Percentiles rank a stretch among this genome's conserved stretches.
These are phyloP conservation scores for Nothomitra cinnamomea DNA, from an alignment of 2,329 filamentous ascomycete species.

Conservation along the genomic window DNA sequence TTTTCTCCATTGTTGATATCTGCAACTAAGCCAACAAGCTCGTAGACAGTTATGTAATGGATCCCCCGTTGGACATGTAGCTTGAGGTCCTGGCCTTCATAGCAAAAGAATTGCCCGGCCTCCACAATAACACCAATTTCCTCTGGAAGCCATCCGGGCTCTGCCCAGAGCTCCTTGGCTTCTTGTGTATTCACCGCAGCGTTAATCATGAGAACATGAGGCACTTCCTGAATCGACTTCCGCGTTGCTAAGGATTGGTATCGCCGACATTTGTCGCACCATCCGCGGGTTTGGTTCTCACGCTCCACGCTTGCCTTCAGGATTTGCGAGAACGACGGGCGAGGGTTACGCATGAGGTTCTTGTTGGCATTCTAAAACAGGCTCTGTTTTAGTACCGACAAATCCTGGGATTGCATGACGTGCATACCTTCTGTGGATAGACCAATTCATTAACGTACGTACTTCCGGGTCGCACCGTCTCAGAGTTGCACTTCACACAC, in stretches of 20 bases:
- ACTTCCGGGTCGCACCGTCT: slow-evolving; percentile 63
- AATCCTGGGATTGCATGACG: not conserved
- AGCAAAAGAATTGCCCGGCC: slow-evolving; percentile 84
- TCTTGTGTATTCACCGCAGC: slow-evolving; percentile 56
- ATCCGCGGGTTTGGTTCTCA: slow-evolving; percentile 76
- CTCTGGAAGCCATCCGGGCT: slow-evolving; percentile 78
- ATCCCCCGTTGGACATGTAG: slow-evolving; percentile 62
- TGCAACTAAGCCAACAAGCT: slow-evolving; percentile 73
- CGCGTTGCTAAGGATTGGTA: slow-evolving; percentile 79
- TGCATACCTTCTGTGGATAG: slow-evolving; percentile 44
- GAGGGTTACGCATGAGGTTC: slow-evolving; percentile 29
- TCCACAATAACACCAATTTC: slow-evolving; percentile 88
- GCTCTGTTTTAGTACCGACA: not conserved
- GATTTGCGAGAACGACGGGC: slow-evolving; percentile 62
- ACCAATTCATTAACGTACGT: slow-evolving; percentile 74
- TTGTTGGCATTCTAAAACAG: slow-evolving; percentile 21
- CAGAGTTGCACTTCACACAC: slow-evolving; percentile 75
- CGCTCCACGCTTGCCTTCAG: slow-evolving; percentile 86
- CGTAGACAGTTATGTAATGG: slow-evolving; percentile 74
- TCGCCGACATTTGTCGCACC: slow-evolving; percentile 79
- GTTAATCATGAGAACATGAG: slow-evolving; percentile 78
- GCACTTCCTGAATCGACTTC: slow-evolving; percentile 68
- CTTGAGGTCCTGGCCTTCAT: slow-evolving; percentile 78
- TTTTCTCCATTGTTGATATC: slow-evolving; percentile 77
- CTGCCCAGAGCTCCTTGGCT: slow-evolving; percentile 69